Evolutionary conservation across 768 basidiomycete genomes (phyloP), one percentile per base, ranked within the genome.

Genomic region (Fomitopsis pulvina): DNA sequence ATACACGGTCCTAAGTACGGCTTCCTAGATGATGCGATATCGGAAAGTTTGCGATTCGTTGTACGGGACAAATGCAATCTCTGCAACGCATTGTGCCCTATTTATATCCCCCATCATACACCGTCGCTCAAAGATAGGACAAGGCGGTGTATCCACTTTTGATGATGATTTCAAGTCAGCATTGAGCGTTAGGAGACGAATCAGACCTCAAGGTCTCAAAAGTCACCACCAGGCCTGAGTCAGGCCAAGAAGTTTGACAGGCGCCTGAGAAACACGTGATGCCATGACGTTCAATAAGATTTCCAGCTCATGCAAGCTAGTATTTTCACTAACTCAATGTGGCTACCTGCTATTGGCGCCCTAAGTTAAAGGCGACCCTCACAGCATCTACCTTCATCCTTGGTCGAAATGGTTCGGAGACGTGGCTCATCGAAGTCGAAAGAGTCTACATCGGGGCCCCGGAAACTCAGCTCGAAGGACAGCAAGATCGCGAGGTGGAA

Each of bases 401-500:
- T 22, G 22, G 20, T 22, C 16, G 16, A 12, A 16, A 44, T 44
- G 43, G 22, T 27, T 8, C 22, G 43, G n/a, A 22, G 20, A 12
- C 43, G 43, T 44, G 34, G 34, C 14, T 12, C 26, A 11, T 11
- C 25, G 14, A 28, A 28, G 26, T 3, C 25, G 20, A 44, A 44
- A 18, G 43, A 3, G 7, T 22, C 25, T 10, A 24, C 50, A 11
- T 52, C 56, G 21, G 77, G 77, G 55, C 68, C 78, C 1, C 77
- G 78, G 24, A 67, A 73, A 10, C 59, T 79, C 3, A 70, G 79
- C 57, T 75, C 73, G 50, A 71, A 68, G 28, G 78, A 82, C 42
- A 66, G 71, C 22, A 78, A 68, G 55, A 58, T 87, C 10, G 77
- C 77, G 52, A 77, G 78, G 65, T 90, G 88, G 87, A 74, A 87